Evolutionary conservation across 495 filamentous ascomycete genomes (phyloP).

Genomic region (Lepidopterella palustris): DNA sequence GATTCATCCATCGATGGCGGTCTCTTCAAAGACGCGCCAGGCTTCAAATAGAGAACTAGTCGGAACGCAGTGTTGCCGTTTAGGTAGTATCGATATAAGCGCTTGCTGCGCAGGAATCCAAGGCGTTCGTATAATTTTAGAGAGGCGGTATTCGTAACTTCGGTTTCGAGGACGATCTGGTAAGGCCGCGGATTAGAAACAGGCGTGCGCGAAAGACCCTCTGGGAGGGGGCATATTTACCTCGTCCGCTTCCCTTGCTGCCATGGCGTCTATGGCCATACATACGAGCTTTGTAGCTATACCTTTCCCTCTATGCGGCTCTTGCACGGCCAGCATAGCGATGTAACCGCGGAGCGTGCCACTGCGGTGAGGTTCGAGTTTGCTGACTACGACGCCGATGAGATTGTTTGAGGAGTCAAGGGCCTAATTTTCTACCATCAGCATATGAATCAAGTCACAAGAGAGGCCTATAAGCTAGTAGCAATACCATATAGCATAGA

Average conservation of each 20-base stretch:
- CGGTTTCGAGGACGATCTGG: constrained; percentile 88
- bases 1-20: constrained; percentile 2
- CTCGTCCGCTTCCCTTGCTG: constrained; percentile 76
- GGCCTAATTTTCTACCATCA: constrained; percentile 45
- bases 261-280: constrained; percentile 91
- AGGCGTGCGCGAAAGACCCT: background rate
- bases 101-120: constrained; percentile 88
- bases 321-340: constrained; percentile 88
- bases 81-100: constrained; percentile 90
- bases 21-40: constrained; percentile 37
- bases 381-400: constrained; percentile 91
- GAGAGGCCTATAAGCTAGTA: background rate
- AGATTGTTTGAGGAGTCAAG: constrained; percentile 52
- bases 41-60: constrained; percentile 75
- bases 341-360: constrained; percentile 90
- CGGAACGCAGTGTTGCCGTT: constrained; percentile 95
- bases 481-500: constrained; percentile 77
- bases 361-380: constrained; percentile 79
- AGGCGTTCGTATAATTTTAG: constrained; percentile 91
- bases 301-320: constrained; percentile 72
- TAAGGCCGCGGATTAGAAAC: background rate
- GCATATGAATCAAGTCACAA: background rate
- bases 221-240: constrained; percentile 36
- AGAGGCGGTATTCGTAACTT: constrained; percentile 86
- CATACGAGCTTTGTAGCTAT: constrained; percentile 85